Conservation (phyloP, 176 grass and related monocot species). For the Zizania latifolia region DNA sequence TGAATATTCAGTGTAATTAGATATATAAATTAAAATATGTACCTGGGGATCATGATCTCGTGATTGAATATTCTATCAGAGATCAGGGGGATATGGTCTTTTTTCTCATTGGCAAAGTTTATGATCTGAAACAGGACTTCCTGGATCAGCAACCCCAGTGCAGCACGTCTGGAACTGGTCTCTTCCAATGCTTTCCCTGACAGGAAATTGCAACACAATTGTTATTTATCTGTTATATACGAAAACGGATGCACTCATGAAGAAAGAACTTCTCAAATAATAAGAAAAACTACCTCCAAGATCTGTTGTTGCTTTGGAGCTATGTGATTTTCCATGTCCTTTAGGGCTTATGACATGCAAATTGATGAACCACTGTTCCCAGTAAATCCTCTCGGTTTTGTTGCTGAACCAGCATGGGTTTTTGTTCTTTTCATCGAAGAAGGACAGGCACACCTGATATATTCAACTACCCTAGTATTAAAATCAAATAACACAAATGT, state of each 20-base stretch:
- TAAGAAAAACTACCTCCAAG: conserved; percentile 41
- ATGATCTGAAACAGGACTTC: conserved; percentile 92
- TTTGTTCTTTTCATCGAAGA: conserved; percentile 78
- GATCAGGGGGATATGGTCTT: conserved; percentile 77
- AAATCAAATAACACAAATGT: neutral
- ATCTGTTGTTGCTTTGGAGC: conserved; percentile 47
- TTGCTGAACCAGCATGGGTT: conserved; percentile 74
- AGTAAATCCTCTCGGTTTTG: conserved; percentile 74
- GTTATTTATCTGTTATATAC: neutral
- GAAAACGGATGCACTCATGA: neutral
- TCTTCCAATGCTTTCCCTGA: conserved; percentile 72
- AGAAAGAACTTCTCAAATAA: neutral
- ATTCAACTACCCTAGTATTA: conserved; percentile 9
- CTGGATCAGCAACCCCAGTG: conserved; percentile 47
- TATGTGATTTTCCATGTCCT: conserved; percentile 49
- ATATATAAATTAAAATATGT: conserved; percentile 13
- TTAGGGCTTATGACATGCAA: conserved; percentile 62
- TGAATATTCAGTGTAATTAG: neutral
- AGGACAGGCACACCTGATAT: conserved; percentile 71
- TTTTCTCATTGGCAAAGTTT: conserved; percentile 86
- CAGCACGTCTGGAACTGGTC: conserved; percentile 55
- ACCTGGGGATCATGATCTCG: conserved; percentile 89
- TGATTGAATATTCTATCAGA: conserved; percentile 84
- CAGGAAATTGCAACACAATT: neutral
- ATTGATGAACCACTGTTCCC: conserved; percentile 94